Evolutionary conservation across 495 filamentous ascomycete species (phyloP), one percentile per base, ranked within the genome.

Genomic region (Entonaema liquescens): DNA sequence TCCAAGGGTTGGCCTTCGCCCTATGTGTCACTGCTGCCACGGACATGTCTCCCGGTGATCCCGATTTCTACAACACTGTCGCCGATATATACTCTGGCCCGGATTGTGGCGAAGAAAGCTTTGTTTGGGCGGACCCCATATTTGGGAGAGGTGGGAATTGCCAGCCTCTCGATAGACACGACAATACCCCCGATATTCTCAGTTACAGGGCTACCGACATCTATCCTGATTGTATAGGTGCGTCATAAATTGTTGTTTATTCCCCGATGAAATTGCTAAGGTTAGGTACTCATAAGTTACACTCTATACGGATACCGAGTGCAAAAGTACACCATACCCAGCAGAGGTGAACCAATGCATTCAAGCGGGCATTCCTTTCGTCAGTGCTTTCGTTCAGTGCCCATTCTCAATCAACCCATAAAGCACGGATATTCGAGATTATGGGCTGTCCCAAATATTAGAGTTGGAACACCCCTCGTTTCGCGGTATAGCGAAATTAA

Each of bases 61-160:
- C 68, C 3, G 68, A 71, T 17, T 71, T 71, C 31, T 71, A 71
- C 50, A 71, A 66, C 7, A 71, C 62, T 0, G 68, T 71, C 11
- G 68, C 68, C 31, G 62, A 66, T 0, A 71, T 71, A 17, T 71
- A 56, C 52, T 61, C 68, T 2, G 68, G 62, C 13, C 68, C 68
- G 0, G 68, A 71, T 13, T 71, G 68, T 13, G 52, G 35, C 11
- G 49, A 60, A 21, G 62, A 71, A 7, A 65, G 36, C 19, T 71
- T 71, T 21, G 62, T 71, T 23, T 71, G 68, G 68, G 62, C 62
- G 3, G 68, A 71, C 29, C 68, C 68, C 2, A 71, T 71, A n/a
- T 71, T 71, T 25, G 68, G 68, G 7, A 57, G 68, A 13, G 68
- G 68, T 1, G 68, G 68, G 12, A 66, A 26, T 19, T 71, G 68